These are phyloP conservation scores for Yarrowia phangngaensis DNA, from an alignment of 805 yeast genomes.

Conservation along the genomic window DNA sequence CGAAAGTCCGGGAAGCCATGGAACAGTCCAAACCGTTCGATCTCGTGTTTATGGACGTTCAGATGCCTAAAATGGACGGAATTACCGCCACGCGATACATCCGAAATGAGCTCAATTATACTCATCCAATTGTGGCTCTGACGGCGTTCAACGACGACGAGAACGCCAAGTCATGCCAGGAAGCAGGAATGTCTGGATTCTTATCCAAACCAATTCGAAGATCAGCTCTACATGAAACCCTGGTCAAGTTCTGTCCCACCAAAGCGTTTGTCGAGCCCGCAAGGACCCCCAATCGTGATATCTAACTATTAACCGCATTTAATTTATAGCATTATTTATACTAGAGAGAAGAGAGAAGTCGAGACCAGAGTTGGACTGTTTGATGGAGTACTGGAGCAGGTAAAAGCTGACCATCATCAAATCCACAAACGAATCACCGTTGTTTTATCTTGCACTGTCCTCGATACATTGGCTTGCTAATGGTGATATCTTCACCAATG, in stretches of 20 bases:
- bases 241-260: constrained; percentile 42
- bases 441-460: too few species aligned
- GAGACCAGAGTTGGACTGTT: too few species aligned
- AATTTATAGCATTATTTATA: background rate
- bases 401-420: too few species aligned
- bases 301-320: too few species aligned
- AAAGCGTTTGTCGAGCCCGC: constrained; percentile 26
- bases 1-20: constrained; percentile 53
- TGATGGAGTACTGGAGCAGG: too few species aligned
- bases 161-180: constrained; percentile 70
- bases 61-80: constrained; percentile 36
- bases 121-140: constrained; percentile 81
- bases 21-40: constrained; percentile 31
- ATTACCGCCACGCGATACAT: constrained; percentile 45
- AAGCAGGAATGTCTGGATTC: constrained; percentile 84
- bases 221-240: constrained; percentile 56
- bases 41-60: constrained; percentile 37
- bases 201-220: constrained; percentile 84
- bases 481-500: too few species aligned
- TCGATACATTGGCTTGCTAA: too few species aligned
- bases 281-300: constrained; percentile 12
- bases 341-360: background rate
- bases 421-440: too few species aligned
- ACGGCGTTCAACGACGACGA: constrained; percentile 92
- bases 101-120: constrained; percentile 56